These are phyloP conservation scores for Albifimbria verrucaria DNA, from an alignment of 2,329 filamentous ascomycete genomes.

Conservation along the genomic window DNA sequence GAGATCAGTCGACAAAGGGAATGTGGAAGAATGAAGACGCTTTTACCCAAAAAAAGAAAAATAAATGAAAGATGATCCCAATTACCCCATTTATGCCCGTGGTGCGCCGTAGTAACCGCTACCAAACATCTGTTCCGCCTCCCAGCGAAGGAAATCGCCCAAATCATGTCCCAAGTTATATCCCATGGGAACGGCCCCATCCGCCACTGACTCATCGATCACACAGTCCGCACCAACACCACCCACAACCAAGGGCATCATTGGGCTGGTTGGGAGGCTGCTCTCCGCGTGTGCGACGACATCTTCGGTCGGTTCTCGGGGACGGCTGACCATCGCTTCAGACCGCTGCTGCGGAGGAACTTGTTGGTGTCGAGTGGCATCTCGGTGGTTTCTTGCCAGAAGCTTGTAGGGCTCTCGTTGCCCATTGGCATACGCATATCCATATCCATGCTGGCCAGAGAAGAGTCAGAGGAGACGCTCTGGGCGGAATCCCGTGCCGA, in stretches of 20 bases:
- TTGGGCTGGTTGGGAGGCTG: conserved; percentile 46
- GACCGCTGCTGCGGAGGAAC: conserved; percentile 25
- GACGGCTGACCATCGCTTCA: conserved; percentile 34
- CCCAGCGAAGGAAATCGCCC: conserved; percentile 57
- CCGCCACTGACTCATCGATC: conserved; percentile 22
- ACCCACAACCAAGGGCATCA: conserved; percentile 43
- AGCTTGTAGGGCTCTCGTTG: conserved; percentile 28
- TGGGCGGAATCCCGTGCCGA: conserved; percentile 3
- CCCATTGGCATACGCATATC: conserved; percentile 36
- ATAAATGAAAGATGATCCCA: background rate
- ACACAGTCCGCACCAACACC: conserved; percentile 32
- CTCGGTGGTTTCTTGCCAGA: conserved; percentile 23
- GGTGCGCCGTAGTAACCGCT: conserved; percentile 19
- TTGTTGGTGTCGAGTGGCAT: conserved; percentile 24
- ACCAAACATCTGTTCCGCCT: conserved; percentile 46
- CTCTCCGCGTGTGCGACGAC: conserved; percentile 20
- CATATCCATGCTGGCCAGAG: conserved; percentile 23
- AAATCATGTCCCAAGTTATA: conserved; percentile 59
- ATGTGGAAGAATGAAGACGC: conserved; percentile 4
- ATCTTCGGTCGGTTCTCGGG: conserved; percentile 25
- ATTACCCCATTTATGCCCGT: conserved; percentile 4
- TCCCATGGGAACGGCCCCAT: conserved; percentile 52
- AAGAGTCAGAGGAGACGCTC: conserved; percentile 11
- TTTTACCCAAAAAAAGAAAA: conserved; percentile 1
- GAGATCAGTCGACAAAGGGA: background rate